A percentile compares a stretch with the other conserved stretches of the same genome.
phyloP scores from a whole-genome alignment of 306 rosid genomes.

The Cercis canadensis region DNA sequence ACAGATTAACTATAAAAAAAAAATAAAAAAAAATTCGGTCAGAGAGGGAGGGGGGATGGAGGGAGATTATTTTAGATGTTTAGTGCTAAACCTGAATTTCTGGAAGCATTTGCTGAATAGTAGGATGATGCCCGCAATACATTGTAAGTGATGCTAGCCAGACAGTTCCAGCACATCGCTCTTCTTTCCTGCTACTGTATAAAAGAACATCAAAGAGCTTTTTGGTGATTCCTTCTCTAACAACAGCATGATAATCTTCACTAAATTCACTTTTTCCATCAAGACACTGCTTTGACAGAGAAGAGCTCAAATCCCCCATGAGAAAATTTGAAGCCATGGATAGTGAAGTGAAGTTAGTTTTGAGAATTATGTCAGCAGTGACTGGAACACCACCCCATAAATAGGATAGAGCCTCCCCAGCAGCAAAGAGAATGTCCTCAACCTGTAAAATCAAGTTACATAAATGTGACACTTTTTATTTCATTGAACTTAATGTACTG shows the following conservation, averaged over 20 bases:
- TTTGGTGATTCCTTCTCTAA: slow-evolving; percentile 76
- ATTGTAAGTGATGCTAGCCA: slow-evolving; percentile 91
- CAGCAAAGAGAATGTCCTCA: slow-evolving; percentile 93
- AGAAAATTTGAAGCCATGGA: slow-evolving; percentile 93
- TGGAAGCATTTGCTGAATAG: slow-evolving; percentile 85
- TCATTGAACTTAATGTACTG: not conserved
- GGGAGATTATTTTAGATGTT: slow-evolving; percentile 2
- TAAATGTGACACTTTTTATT: slow-evolving; percentile 13
- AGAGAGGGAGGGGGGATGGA: not conserved
- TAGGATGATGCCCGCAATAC: slow-evolving; percentile 85
- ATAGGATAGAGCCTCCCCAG: slow-evolving; percentile 95
- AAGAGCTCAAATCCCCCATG: slow-evolving; percentile 74
- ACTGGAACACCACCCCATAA: slow-evolving; percentile 98
- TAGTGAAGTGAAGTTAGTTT: slow-evolving; percentile 82
- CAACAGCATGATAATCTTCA: slow-evolving; percentile 61
- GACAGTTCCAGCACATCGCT: slow-evolving; percentile 96
- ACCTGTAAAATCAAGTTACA: slow-evolving; percentile 63
- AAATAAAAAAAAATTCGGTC: not conserved
- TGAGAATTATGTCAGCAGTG: slow-evolving; percentile 88
- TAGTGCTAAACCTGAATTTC: slow-evolving; percentile 85
- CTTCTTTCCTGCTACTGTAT: slow-evolving; percentile 94
- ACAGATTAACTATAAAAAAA: not conserved
- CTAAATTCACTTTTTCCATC: slow-evolving; percentile 42
- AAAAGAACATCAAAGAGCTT: slow-evolving; percentile 88
- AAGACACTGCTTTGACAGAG: slow-evolving; percentile 48